These are phyloP conservation scores for Fusarium lyarnte DNA, from an alignment of 2,329 filamentous ascomycete genomes.

Conservation along the genomic window DNA sequence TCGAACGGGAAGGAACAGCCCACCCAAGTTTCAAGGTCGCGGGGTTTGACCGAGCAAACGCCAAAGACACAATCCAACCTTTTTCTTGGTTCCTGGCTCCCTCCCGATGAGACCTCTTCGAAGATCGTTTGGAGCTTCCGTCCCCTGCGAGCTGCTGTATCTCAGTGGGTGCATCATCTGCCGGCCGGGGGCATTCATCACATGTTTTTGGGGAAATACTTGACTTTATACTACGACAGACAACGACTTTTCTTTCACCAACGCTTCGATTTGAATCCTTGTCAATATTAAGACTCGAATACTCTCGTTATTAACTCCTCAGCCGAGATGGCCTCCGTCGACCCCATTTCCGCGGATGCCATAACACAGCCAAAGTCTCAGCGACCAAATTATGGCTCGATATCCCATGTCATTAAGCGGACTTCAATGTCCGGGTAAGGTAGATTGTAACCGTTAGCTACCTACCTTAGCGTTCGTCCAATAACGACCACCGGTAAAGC, in stretches of 20 bases:
- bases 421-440: slow-evolving; percentile 40
- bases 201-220: not conserved
- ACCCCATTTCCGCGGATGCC: not conserved
- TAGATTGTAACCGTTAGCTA: not conserved
- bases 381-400: not conserved
- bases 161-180: not conserved
- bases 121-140: not conserved
- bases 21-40: slow-evolving; percentile 7
- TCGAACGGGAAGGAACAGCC: slow-evolving; percentile 5
- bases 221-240: not conserved
- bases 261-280: not conserved
- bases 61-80: not conserved
- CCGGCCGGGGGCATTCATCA: not conserved
- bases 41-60: slow-evolving; percentile 13
- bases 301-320: not conserved
- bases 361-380: not conserved
- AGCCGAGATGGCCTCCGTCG: not conserved
- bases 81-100: not conserved
- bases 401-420: slow-evolving; percentile 27
- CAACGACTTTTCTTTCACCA: not conserved
- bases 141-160: not conserved
- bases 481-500: slow-evolving; percentile 19
- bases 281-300: not conserved
- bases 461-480: slow-evolving; percentile 18
- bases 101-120: not conserved